Conservation (phyloP, 2,329 filamentous ascomycete species). For the Colletotrichum brevisporum region DNA sequence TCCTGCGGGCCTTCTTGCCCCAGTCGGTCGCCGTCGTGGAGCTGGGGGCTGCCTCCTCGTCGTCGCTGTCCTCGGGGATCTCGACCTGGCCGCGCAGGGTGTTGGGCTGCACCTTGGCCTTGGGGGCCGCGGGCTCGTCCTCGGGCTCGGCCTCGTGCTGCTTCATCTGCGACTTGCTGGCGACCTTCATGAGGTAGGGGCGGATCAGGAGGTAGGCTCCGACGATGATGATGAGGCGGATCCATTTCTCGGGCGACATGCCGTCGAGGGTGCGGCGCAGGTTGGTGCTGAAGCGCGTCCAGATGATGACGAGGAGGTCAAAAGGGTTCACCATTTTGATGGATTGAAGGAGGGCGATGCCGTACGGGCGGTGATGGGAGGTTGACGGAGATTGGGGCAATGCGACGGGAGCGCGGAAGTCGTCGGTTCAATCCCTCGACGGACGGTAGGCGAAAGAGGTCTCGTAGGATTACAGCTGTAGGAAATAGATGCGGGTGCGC, state of each 20-base stretch:
- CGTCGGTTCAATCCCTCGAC: too few species aligned
- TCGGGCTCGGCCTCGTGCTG: slow-evolving; percentile 68
- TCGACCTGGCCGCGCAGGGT: slow-evolving; percentile 70
- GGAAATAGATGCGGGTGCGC: not conserved
- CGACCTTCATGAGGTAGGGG: slow-evolving; percentile 79
- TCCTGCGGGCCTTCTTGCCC: slow-evolving; percentile 79
- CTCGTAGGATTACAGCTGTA: too few species aligned
- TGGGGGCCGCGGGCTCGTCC: slow-evolving; percentile 56
- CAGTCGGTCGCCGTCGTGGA: slow-evolving; percentile 69
- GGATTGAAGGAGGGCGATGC: too few species aligned
- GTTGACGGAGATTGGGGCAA: not conserved
- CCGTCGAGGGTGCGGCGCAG: slow-evolving; percentile 62
- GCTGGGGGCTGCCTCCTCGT: slow-evolving; percentile 62
- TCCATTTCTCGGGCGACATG: slow-evolving; percentile 68
- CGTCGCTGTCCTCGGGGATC: slow-evolving; percentile 67
- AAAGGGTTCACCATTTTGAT: slow-evolving; percentile 31
- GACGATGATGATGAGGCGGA: slow-evolving; percentile 80
- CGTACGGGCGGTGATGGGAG: not conserved
- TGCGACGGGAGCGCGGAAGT: not conserved
- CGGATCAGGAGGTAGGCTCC: slow-evolving; percentile 81
- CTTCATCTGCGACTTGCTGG: slow-evolving; percentile 73
- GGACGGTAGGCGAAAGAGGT: too few species aligned
- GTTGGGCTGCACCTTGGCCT: slow-evolving; percentile 74
- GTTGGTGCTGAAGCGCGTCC: slow-evolving; percentile 56
- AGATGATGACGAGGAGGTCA: slow-evolving; percentile 29